Evolutionary conservation across 495 filamentous ascomycete genomes (phyloP), one percentile per base, ranked within the genome.

Genomic region (Neurospora discreta): DNA sequence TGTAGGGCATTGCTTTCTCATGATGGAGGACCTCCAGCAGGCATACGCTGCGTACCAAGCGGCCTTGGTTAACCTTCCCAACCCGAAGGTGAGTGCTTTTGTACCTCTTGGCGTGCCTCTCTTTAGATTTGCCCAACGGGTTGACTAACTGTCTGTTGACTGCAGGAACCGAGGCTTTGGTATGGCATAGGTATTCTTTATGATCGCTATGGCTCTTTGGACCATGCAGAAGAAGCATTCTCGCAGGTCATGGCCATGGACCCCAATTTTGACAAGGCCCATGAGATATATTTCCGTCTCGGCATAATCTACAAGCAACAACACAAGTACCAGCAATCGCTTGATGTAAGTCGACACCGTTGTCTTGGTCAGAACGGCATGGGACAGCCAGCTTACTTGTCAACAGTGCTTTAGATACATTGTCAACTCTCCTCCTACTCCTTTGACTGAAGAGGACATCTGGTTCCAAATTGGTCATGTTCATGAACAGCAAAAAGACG

Each of bases 391-490:
- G 73, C 82, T 84, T 75, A 81, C 72, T 44, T 33, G 42, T 20
- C 68, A 38, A 8, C 58, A 98, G 93, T 99, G 95, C 82, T 99
- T 99, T 81, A 93, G 93, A 81, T 99, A 97, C 79, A 99, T 99
- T 72, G 93, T 98, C 70, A 92, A 88, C 71, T 93, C 97, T 67
- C 96, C 95, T 23, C 95, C 95, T 10, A 88, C 93, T 5, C 95
- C 95, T 18, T 82, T 99, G 80, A 98, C 94, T 1, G 94, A 98
- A 78, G 95, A 98, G 79, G 95, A 99, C 77, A 99, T 99, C 73
- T 98, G 95, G 95, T 99, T 99, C 82, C 95, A 99, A 80, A 98
- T 99, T 75, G 95, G 95, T 33, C 95, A 99, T 81, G 95, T 99
- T 68, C 93, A 99, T 79, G 95, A 99, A 76, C 96, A 98, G 76